Evolutionary conservation across 2,329 filamentous ascomycete genomes (phyloP).

Genomic region (Geosmithia morbida): DNA sequence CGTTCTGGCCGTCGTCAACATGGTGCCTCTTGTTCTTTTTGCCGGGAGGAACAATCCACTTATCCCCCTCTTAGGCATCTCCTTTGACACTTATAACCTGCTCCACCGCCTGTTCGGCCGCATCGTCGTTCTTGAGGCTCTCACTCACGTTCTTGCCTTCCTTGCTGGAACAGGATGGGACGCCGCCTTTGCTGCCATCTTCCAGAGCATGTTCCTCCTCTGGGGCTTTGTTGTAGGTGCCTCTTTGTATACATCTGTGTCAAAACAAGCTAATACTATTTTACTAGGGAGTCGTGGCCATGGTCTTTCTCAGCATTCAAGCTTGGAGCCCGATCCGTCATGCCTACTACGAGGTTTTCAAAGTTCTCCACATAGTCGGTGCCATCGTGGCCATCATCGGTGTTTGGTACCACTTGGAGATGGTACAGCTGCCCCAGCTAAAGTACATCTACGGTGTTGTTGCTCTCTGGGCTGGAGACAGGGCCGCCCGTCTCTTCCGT

Average conservation of each 20-base stretch:
- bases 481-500: conserved; percentile 40
- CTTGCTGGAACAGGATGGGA: conserved; percentile 37
- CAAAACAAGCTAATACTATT: neutral
- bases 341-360: conserved; percentile 68
- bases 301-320: conserved; percentile 50
- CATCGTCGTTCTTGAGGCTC: conserved; percentile 55
- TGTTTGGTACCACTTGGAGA: conserved; percentile 51
- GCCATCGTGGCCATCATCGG: conserved; percentile 46
- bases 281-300: conserved; percentile 34
- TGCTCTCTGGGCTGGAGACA: conserved; percentile 54
- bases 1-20: conserved; percentile 58
- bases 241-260: neutral
- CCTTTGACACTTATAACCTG: conserved; percentile 73
- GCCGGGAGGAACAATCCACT: conserved; percentile 68
- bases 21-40: conserved; percentile 62
- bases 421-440: conserved; percentile 38
- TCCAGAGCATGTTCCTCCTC: conserved; percentile 32
- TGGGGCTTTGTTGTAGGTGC: conserved; percentile 49
- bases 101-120: conserved; percentile 70
- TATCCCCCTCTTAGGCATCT: conserved; percentile 56
- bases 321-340: conserved; percentile 59
- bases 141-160: conserved; percentile 52
- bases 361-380: conserved; percentile 53
- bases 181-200: conserved; percentile 17
- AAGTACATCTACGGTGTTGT: conserved; percentile 47